A percentile compares a stretch with the other conserved stretches of the same genome.
phyloP scores from a whole-genome alignment of 2,329 filamentous ascomycete species.

The Nothophaeocryptopus gaeumannii region DNA sequence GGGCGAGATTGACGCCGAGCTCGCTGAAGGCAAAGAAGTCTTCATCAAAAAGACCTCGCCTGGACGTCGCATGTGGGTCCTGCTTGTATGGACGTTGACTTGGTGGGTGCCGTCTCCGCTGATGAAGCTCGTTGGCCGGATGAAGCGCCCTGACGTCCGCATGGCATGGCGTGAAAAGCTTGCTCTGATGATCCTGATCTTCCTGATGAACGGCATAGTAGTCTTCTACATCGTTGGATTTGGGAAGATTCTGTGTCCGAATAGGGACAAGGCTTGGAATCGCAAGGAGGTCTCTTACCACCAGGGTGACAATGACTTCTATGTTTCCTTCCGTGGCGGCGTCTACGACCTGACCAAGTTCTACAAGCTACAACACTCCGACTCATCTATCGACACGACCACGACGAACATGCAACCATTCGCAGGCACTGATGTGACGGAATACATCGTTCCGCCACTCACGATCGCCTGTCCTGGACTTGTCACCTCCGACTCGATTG shows the following conservation, averaged over 20 bases:
- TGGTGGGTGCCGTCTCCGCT: conserved; percentile 91
- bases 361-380: conserved; percentile 80
- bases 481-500: conserved; percentile 56
- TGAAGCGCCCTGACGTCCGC: conserved; percentile 95
- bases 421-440: conserved; percentile 73
- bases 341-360: conserved; percentile 94
- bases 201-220: conserved; percentile 74
- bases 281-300: conserved; percentile 67
- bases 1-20: conserved; percentile 70
- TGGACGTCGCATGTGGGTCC: conserved; percentile 74
- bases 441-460: conserved; percentile 82
- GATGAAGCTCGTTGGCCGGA: conserved; percentile 78
- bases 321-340: conserved; percentile 78
- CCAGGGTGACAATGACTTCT: conserved; percentile 72
- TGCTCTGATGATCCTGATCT: conserved; percentile 75
- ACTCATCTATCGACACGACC: conserved; percentile 59
- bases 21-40: conserved; percentile 72
- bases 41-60: conserved; percentile 64
- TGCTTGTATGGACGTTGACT: conserved; percentile 78
- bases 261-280: conserved; percentile 86
- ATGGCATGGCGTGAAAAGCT: conserved; percentile 98
- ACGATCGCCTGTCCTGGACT: conserved; percentile 70
- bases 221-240: conserved; percentile 92
- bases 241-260: conserved; percentile 81
- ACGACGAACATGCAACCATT: conserved; percentile 69